Conservation (phyloP, 176 grass and related monocot species). For the Cenchrus americanus region DNA sequence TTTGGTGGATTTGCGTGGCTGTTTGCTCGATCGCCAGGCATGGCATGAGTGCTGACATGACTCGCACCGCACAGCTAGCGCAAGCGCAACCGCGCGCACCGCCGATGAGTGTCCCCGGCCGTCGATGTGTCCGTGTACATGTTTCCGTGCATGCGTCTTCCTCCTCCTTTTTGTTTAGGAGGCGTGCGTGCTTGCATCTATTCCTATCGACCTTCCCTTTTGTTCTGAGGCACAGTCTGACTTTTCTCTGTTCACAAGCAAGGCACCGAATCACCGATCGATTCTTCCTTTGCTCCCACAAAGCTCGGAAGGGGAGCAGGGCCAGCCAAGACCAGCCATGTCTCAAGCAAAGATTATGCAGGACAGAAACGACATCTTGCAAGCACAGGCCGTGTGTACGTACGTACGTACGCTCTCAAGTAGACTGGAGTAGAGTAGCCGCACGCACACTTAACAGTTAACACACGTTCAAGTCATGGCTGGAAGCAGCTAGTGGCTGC, state of each 20-base stretch:
- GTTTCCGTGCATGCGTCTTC: too few species aligned
- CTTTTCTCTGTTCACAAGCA: background rate
- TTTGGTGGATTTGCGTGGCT: constrained; percentile 3
- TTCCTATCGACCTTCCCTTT: too few species aligned
- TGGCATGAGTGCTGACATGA: background rate
- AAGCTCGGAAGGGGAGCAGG: background rate
- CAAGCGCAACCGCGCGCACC: background rate
- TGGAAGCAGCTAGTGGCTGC: background rate
- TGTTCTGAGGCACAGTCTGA: background rate
- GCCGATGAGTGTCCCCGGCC: too few species aligned
- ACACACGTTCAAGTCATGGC: background rate
- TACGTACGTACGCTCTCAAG: background rate
- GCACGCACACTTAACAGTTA: too few species aligned
- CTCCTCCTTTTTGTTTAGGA: too few species aligned
- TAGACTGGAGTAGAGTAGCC: too few species aligned
- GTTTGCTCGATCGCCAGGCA: background rate
- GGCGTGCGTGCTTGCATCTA: too few species aligned
- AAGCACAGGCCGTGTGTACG: background rate
- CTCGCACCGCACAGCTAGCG: background rate
- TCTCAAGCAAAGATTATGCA: too few species aligned
- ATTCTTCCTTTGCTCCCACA: background rate
- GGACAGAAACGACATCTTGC: background rate
- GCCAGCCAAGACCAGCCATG: background rate
- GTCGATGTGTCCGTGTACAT: too few species aligned
- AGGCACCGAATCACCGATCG: background rate